Conservation (phyloP, 2,329 filamentous ascomycete genomes). For the Didymella pomorum region DNA sequence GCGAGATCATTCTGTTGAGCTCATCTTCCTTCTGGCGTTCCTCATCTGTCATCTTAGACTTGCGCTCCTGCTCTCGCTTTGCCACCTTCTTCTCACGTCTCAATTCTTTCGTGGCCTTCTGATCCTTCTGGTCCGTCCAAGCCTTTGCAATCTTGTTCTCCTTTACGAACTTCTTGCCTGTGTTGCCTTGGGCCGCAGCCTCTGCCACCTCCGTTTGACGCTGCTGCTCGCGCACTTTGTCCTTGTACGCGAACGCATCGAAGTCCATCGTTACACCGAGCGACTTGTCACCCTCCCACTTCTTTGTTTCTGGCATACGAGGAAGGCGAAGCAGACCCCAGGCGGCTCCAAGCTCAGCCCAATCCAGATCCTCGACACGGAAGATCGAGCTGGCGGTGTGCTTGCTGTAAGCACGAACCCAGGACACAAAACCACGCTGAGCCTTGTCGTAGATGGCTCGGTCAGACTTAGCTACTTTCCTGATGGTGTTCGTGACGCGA, state of each 20-base stretch:
- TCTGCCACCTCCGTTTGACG: conserved; percentile 49
- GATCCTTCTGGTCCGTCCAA: conserved; percentile 51
- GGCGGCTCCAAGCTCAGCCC: conserved; percentile 78
- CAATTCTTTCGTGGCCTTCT: conserved; percentile 41
- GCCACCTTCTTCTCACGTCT: conserved; percentile 47
- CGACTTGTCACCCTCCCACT: conserved; percentile 55
- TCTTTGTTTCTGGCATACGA: conserved; percentile 84
- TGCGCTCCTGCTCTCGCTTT: conserved; percentile 42
- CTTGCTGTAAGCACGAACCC: conserved; percentile 89
- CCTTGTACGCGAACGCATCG: conserved; percentile 54
- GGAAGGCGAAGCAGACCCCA: conserved; percentile 90
- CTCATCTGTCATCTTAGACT: conserved; percentile 38
- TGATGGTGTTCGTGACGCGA: conserved; percentile 66
- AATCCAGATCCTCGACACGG: conserved; percentile 80
- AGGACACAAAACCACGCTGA: conserved; percentile 90
- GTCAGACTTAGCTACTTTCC: conserved; percentile 66
- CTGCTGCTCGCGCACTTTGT: conserved; percentile 55
- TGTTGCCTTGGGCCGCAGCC: conserved; percentile 34
- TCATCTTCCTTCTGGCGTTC: conserved; percentile 47
- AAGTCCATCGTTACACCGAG: conserved; percentile 53
- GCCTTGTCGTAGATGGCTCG: conserved; percentile 83
- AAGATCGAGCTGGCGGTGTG: conserved; percentile 94
- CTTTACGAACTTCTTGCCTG: conserved; percentile 33
- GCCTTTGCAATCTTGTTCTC: conserved; percentile 41
- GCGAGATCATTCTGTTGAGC: conserved; percentile 42